Evolutionary conservation across 352 stramenopile species (phyloP), one percentile per base, ranked within the genome.

Genomic region (Pseudoperonospora humuli): DNA sequence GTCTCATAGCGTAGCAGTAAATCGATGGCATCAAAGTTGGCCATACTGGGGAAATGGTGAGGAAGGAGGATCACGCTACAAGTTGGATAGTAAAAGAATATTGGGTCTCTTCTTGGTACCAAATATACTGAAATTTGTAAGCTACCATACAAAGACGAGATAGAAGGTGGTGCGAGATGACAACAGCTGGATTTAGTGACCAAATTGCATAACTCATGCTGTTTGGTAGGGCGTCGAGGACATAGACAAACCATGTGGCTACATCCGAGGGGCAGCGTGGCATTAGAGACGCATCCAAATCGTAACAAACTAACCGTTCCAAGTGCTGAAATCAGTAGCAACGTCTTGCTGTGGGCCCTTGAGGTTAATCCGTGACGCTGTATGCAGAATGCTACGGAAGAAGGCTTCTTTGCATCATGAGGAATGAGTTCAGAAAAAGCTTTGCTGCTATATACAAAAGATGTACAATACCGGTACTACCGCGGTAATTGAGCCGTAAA

Each of bases 1-100:
- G 75, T 85, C 64, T 89, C 74, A 46, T 86, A 89, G 47, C 77
- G 74, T 38, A 69, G 66, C 40, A 89, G 58, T 45, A 89, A 54
- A 43, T 89, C 77, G 31, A 89, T 89, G 26, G 77, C 77, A 47
- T 89, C 77, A 51, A 89, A 89, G 34, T 61, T 62, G 31, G 67
- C 61, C 70, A 73, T 73, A 34, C 29, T 35, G 7, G 0, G 13
- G 18, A 26, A 26, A 10, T 5, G 6, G 14, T 21, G 17, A 24
- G 19, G 14, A 5, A 18, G 11, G 25, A 37, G 38, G 21, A 33
- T 32, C 20, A 45, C 17, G 34, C 33, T 20, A 17, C 36, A 20
- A 46, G 38, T 17, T 10, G 29, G 31, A 53, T 31, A 49, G 38
- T 43, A 39, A 54, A 50, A 43, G 37, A 49, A n/a, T n/a, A n/a